Evolutionary conservation across 1,139 yeast species (phyloP), one percentile per base, ranked within the genome.

Genomic region (Debaryomyces udenii): DNA sequence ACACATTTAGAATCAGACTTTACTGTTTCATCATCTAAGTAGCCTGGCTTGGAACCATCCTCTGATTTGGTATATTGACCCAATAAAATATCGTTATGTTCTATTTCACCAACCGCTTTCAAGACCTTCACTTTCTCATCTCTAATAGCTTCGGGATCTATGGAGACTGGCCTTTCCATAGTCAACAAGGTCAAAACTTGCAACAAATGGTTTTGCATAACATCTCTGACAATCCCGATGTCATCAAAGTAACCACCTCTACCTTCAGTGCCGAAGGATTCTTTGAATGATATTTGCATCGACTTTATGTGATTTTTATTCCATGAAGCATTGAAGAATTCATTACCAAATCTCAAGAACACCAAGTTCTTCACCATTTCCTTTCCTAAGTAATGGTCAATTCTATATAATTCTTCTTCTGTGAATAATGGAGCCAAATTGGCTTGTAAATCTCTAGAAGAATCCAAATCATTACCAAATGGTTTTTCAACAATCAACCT

Each of bases 201-300:
- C 57, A 93, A 75, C 59, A 93, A 70, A 68, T 93, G 99, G 76
- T 93, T 93, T 72, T 93, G 99, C 90, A 94, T 91, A 40, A 93
- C 98, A 61, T 93, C 99, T 67, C 99, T 83, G 51, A 93, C 88
- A 58, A 93, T 93, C 44, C 99, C 99, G 58, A 91, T 89, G 46
- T 77, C 75, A 67, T 94, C 98, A 60, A 94, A 93, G 72, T 93
- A 93, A 29, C 99, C 99, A 51, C 99, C 99, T 61, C 99, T 83
- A 46, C 99, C 99, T 68, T 93, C 97, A 35, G 99, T 93, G 44
- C 99, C 99, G 57, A 94, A 91, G 9, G 93, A 86, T 69, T 93
- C 99, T 70, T 94, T 94, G 74, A 93, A 91, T 16, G 93, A 78
- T 52, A 93, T 82, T 68, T 91, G 97, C 48, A 93, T 83, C 39